phyloP scores from a whole-genome alignment of 495 filamentous ascomycete genomes.

The Aspergillus indologenus region DNA sequence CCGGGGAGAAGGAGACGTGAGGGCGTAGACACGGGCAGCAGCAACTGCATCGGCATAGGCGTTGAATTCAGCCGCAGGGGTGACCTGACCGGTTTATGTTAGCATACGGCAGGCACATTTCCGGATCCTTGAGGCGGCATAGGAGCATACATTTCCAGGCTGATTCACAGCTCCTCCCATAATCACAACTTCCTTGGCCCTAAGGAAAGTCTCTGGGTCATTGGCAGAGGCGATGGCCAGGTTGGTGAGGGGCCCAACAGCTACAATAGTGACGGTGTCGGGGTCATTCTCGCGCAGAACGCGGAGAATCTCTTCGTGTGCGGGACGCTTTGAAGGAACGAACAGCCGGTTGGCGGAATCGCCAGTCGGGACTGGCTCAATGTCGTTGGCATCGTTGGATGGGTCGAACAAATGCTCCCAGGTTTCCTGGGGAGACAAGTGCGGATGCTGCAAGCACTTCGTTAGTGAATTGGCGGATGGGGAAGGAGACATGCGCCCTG shows the following conservation, averaged over 20 bases:
- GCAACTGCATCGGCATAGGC: conserved; percentile 77
- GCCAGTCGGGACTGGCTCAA: conserved; percentile 34
- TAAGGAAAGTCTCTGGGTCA: conserved; percentile 82
- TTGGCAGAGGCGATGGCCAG: conserved; percentile 81
- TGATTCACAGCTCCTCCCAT: conserved; percentile 89
- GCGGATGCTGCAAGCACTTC: conserved; percentile 66
- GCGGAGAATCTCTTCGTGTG: conserved; percentile 82
- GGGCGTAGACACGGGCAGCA: conserved; percentile 81
- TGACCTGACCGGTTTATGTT: conserved; percentile 42
- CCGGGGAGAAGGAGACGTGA: conserved; percentile 74
- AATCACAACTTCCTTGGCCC: conserved; percentile 85
- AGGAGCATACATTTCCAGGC: conserved; percentile 65
- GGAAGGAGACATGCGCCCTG: conserved; percentile 2
- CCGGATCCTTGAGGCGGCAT: neutral
- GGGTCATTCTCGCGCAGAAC: conserved; percentile 72
- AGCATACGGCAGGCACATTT: neutral
- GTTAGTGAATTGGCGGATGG: neutral
- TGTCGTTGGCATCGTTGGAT: conserved; percentile 35
- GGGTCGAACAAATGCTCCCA: conserved; percentile 80
- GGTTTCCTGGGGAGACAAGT: conserved; percentile 75
- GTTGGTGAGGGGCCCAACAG: conserved; percentile 88
- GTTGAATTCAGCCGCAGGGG: conserved; percentile 82
- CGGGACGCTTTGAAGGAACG: conserved; percentile 63
- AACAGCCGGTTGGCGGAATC: conserved; percentile 51
- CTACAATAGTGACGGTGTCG: conserved; percentile 84